phyloP scores from a whole-genome alignment of 2,329 filamentous ascomycete genomes.

The Trichoderma pleuroti region DNA sequence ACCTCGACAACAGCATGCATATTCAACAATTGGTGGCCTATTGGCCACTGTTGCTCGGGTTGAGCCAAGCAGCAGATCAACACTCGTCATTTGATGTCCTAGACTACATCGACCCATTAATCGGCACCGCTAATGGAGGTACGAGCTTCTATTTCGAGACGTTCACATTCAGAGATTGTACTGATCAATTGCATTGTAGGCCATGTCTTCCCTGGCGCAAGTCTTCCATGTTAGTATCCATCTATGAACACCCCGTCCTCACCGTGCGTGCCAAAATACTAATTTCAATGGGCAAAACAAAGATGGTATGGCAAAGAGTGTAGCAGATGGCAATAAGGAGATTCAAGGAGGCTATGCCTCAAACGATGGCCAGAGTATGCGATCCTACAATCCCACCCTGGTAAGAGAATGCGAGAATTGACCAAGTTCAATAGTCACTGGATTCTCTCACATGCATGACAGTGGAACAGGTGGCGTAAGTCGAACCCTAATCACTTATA shows the following conservation, averaged over 20 bases:
- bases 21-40: constrained; percentile 14
- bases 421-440: constrained; percentile 34
- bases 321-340: constrained; percentile 25
- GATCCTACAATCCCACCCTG: too few species aligned
- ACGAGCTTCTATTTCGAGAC: neutral
- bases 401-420: neutral
- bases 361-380: constrained; percentile 32
- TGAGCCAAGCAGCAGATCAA: constrained; percentile 10
- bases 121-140: constrained; percentile 58
- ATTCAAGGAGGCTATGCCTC: constrained; percentile 52
- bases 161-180: too few species aligned
- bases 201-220: constrained; percentile 52
- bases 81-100: constrained; percentile 18
- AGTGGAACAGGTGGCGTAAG: constrained; percentile 27
- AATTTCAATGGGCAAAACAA: neutral
- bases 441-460: constrained; percentile 54
- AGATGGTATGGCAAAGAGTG: constrained; percentile 31
- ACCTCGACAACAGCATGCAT: neutral
- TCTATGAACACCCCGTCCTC: neutral
- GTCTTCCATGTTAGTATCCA: constrained; percentile 36
- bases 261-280: neutral
- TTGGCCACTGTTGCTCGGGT: constrained; percentile 4
- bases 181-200: constrained; percentile 6
- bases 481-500: neutral
- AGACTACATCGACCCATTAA: constrained; percentile 53